Evolutionary conservation across 2,329 filamentous ascomycete genomes (phyloP).

Genomic region (Apiospora arundinis): DNA sequence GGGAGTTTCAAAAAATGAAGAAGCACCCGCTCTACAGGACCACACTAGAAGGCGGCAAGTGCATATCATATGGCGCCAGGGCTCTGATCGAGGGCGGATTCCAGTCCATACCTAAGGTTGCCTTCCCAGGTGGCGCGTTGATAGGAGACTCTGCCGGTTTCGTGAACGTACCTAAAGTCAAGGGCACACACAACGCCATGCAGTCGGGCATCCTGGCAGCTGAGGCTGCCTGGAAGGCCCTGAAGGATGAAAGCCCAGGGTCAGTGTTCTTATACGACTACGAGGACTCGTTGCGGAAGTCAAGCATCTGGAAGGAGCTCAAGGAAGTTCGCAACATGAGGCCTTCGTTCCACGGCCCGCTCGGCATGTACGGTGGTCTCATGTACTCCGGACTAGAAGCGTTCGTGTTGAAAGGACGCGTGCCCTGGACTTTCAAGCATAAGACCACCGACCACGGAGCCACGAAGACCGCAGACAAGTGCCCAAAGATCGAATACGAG

Average conservation of each 20-base stretch:
- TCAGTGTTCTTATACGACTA: constrained; percentile 94
- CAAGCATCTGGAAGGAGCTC: constrained; percentile 91
- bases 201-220: constrained; percentile 96
- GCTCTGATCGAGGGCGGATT: constrained; percentile 94
- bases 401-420: constrained; percentile 81
- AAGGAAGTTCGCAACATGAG: constrained; percentile 97
- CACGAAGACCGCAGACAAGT: constrained; percentile 81
- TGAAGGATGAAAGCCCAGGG: constrained; percentile 63
- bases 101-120: constrained; percentile 96
- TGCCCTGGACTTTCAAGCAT: constrained; percentile 93
- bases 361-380: constrained; percentile 89
- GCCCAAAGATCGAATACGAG: constrained; percentile 90
- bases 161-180: constrained; percentile 97
- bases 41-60: constrained; percentile 94
- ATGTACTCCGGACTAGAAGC: constrained; percentile 93
- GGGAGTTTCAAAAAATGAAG: constrained; percentile 98
- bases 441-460: constrained; percentile 76
- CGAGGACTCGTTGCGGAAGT: constrained; percentile 85
- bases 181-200: constrained; percentile 98
- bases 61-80: constrained; percentile 93
- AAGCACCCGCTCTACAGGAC: constrained; percentile 89
- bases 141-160: constrained; percentile 97
- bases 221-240: constrained; percentile 83
- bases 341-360: constrained; percentile 86
- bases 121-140: constrained; percentile 93